These are phyloP conservation scores for Paecilomyces sp. DNA, from an alignment of 2,329 filamentous ascomycete genomes.

Conservation along the genomic window DNA sequence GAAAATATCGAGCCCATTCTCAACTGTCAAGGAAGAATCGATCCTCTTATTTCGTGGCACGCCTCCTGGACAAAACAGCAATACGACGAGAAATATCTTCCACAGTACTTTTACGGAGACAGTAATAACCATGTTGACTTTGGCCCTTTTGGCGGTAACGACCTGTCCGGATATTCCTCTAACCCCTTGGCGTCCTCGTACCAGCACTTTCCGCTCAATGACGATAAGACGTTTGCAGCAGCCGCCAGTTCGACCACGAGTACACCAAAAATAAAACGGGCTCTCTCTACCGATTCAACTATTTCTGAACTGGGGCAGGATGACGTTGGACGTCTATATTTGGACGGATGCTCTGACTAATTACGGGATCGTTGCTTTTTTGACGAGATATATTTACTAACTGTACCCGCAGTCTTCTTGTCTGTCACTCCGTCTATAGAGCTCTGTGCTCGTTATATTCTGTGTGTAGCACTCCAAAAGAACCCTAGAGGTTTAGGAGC, in stretches of 20 bases:
- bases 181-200: constrained; percentile 27
- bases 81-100: constrained; percentile 12
- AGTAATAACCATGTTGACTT: constrained; percentile 11
- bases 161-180: constrained; percentile 18
- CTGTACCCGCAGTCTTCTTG: neutral
- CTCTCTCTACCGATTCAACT: constrained; percentile 25
- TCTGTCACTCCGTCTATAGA: neutral
- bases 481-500: neutral
- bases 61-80: constrained; percentile 15
- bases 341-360: constrained; percentile 19
- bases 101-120: constrained; percentile 20
- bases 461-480: neutral
- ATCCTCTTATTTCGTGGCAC: constrained; percentile 16
- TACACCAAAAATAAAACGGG: constrained; percentile 10
- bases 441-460: constrained; percentile 5
- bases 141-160: constrained; percentile 16
- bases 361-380: neutral
- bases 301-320: constrained; percentile 27
- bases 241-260: constrained; percentile 7
- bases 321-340: constrained; percentile 25
- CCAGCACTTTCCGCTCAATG: constrained; percentile 11
- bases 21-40: constrained; percentile 16
- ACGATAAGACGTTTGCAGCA: constrained; percentile 14
- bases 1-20: constrained; percentile 33
- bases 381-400: neutral